A percentile compares a stretch with the other conserved stretches of the same genome.
These are phyloP conservation scores for Dimocarpus longan DNA, from an alignment of 345 rosid genomes.

Conservation along the genomic window DNA sequence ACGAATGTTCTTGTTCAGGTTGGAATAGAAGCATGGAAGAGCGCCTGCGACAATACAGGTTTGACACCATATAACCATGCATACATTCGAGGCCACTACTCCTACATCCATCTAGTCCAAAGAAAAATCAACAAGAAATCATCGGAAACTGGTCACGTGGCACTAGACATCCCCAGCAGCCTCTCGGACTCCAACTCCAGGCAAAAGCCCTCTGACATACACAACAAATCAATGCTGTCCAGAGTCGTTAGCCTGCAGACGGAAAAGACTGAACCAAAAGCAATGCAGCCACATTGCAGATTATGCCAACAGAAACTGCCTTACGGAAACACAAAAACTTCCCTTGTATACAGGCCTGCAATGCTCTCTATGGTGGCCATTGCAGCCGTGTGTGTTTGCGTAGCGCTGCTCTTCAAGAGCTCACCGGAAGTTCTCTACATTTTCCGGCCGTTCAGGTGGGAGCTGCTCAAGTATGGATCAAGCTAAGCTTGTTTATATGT, in stretches of 20 bases:
- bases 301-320: constrained; percentile 44
- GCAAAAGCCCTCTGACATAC: constrained; percentile 34
- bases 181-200: constrained; percentile 18
- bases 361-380: constrained; percentile 65
- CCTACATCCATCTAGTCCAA: constrained; percentile 58
- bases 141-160: constrained; percentile 34
- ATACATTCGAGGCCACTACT: constrained; percentile 46
- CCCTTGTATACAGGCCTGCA: constrained; percentile 52
- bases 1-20: constrained; percentile 41
- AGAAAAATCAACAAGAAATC: constrained; percentile 47
- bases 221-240: constrained; percentile 1
- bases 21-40: constrained; percentile 63
- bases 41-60: constrained; percentile 52
- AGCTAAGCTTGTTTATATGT: constrained; percentile 33
- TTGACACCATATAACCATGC: constrained; percentile 68
- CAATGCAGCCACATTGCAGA: constrained; percentile 36
- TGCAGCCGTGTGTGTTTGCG: constrained; percentile 70
- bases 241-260: constrained; percentile 24
- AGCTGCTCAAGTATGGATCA: constrained; percentile 52
- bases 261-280: constrained; percentile 33
- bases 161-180: constrained; percentile 44
- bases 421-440: constrained; percentile 53
- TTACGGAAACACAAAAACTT: constrained; percentile 33
- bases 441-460: constrained; percentile 75
- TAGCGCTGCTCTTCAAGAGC: constrained; percentile 69